These are phyloP conservation scores for Corylus heterophylla DNA, from an alignment of 306 rosid genomes.

Conservation along the genomic window DNA sequence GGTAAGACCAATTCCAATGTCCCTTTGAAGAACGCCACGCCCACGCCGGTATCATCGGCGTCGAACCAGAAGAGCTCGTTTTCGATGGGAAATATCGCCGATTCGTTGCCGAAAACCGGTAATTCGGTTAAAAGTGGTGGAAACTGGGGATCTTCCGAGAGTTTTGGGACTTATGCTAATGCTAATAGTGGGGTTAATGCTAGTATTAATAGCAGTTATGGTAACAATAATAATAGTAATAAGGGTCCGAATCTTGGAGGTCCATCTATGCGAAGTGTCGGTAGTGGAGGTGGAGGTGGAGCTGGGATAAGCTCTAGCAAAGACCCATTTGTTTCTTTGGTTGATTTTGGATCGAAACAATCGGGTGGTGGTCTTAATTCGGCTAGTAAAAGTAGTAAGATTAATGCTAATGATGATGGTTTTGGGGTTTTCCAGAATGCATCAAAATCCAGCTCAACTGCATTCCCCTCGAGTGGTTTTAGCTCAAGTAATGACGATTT, in stretches of 20 bases:
- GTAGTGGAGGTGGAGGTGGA: conserved; percentile 36
- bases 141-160: conserved; percentile 56
- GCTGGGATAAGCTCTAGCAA: conserved; percentile 48
- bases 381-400: conserved; percentile 38
- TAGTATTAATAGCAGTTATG: conserved; percentile 11
- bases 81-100: conserved; percentile 65
- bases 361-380: conserved; percentile 55
- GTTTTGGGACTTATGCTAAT: conserved; percentile 19
- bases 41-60: conserved; percentile 36
- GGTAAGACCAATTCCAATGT: conserved; percentile 45
- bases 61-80: conserved; percentile 40
- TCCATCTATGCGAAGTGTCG: conserved; percentile 43
- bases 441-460: conserved; percentile 45
- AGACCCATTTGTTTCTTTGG: conserved; percentile 88
- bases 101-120: conserved; percentile 67
- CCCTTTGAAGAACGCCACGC: conserved; percentile 67
- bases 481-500: conserved; percentile 37
- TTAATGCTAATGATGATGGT: conserved; percentile 36
- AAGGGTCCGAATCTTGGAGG: conserved; percentile 59
- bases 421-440: conserved; percentile 90
- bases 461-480: conserved; percentile 42
- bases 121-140: conserved; percentile 31
- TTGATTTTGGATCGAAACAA: conserved; percentile 70
- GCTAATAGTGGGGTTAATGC: conserved; percentile 13
- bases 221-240: conserved; percentile 25